A percentile compares a stretch with the other conserved stretches of the same genome.
Conservation (phyloP, 164 flowering plant genomes). For the Aristolochia fimbriata region DNA sequence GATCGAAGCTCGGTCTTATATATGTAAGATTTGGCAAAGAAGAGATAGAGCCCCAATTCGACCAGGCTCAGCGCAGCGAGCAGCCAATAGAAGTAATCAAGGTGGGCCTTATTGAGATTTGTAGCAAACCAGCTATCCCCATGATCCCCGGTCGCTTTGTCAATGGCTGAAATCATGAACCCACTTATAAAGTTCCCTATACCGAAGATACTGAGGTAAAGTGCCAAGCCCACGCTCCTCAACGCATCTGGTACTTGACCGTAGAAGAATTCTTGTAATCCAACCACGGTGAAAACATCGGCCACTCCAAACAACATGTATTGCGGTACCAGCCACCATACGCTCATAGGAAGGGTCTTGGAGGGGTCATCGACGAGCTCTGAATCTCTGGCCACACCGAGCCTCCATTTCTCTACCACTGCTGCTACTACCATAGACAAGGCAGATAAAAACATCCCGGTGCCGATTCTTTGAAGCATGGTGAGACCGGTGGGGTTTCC, state of each 20-base stretch:
- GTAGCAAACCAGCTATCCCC: no score
- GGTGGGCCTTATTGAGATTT: no score
- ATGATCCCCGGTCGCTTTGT: no score
- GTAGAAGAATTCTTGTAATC: constrained; percentile 8
- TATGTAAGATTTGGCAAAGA: no score
- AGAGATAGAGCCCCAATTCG: no score
- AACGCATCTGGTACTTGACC: constrained; percentile 6
- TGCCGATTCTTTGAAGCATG: constrained; percentile 4
- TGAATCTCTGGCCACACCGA: constrained; percentile 1
- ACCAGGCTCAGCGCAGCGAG: no score
- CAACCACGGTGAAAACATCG: constrained; percentile 5
- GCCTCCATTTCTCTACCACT: constrained; percentile 3
- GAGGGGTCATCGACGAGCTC: not conserved
- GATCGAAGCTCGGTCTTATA: no score
- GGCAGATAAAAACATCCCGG: not conserved
- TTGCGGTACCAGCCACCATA: constrained; percentile 8
- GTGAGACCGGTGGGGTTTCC: not conserved
- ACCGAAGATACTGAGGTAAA: constrained; percentile 3
- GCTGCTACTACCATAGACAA: constrained; percentile 1
- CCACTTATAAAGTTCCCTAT: constrained; percentile 5
- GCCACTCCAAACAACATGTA: constrained; percentile 3
- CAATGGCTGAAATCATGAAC: no score
- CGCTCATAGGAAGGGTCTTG: constrained; percentile 1
- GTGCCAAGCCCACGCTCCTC: constrained; percentile 5
- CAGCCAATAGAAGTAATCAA: no score